These are phyloP conservation scores for Aciculosporium take DNA, from an alignment of 2,329 filamentous ascomycete species.

Conservation along the genomic window DNA sequence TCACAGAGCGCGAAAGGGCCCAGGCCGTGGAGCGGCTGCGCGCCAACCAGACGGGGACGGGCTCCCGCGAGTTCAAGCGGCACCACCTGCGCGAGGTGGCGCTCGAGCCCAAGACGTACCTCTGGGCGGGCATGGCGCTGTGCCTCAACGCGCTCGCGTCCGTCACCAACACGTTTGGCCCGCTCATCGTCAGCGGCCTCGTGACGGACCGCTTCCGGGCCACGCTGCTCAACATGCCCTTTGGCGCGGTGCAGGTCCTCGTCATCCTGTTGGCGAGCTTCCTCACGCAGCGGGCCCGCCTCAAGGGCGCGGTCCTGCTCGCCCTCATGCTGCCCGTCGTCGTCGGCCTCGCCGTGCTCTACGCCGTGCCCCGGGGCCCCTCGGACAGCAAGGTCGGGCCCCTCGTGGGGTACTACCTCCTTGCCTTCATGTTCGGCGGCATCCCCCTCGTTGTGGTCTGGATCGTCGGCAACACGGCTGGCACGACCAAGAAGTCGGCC, in stretches of 20 bases:
- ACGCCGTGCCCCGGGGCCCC: slow-evolving; percentile 36
- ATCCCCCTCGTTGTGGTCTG: slow-evolving; percentile 54
- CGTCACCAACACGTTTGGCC: slow-evolving; percentile 51
- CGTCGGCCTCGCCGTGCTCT: slow-evolving; percentile 38
- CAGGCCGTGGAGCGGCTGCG: slow-evolving; percentile 59
- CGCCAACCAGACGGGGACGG: slow-evolving; percentile 62
- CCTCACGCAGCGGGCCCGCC: slow-evolving; percentile 38
- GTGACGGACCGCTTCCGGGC: slow-evolving; percentile 44
- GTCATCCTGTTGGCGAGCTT: slow-evolving; percentile 45
- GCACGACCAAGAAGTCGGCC: slow-evolving; percentile 51
- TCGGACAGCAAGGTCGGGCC: slow-evolving; percentile 22
- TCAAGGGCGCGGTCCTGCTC: slow-evolving; percentile 43
- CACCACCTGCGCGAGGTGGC: slow-evolving; percentile 44
- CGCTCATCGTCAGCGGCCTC: slow-evolving; percentile 45
- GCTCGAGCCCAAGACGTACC: slow-evolving; percentile 37
- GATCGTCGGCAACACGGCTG: slow-evolving; percentile 56
- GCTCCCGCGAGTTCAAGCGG: slow-evolving; percentile 54
- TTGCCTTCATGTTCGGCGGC: slow-evolving; percentile 51
- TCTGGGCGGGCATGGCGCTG: slow-evolving; percentile 47
- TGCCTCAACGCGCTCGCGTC: slow-evolving; percentile 50
- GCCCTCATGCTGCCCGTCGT: slow-evolving; percentile 44
- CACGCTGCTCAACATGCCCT: slow-evolving; percentile 52
- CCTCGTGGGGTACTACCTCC: slow-evolving; percentile 48
- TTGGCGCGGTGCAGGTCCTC: slow-evolving; percentile 45
- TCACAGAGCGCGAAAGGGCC: slow-evolving; percentile 51